Evolutionary conservation across 1,284 basidiomycete species (phyloP).

Genomic region (Marasmius sp.): DNA sequence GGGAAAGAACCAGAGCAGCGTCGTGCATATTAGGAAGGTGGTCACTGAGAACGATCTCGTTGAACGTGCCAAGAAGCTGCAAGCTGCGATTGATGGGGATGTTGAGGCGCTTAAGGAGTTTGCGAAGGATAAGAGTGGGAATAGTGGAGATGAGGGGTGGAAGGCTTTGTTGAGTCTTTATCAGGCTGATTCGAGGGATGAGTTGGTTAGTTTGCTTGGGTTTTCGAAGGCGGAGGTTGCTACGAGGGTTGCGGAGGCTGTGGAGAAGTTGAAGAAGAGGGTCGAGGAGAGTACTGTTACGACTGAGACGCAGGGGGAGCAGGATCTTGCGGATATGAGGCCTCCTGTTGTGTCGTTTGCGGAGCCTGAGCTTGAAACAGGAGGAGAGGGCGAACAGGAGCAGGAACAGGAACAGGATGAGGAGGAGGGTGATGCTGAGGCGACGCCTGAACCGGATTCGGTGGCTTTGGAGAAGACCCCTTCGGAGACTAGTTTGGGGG

Average conservation of each 20-base stretch:
- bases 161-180: conserved; percentile 89
- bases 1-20: conserved; percentile 76
- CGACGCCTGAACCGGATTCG: conserved; percentile 26
- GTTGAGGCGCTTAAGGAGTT: conserved; percentile 62
- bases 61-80: conserved; percentile 74
- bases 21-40: conserved; percentile 76
- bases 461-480: conserved; percentile 60
- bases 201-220: conserved; percentile 88
- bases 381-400: conserved; percentile 39
- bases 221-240: conserved; percentile 91
- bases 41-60: conserved; percentile 81
- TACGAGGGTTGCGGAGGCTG: conserved; percentile 77
- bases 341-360: conserved; percentile 74
- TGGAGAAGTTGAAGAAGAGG: conserved; percentile 63
- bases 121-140: conserved; percentile 54
- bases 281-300: conserved; percentile 29
- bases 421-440: background rate
- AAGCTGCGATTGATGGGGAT: conserved; percentile 66
- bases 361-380: conserved; percentile 57
- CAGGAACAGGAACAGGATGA: conserved; percentile 30
- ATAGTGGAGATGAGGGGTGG: conserved; percentile 67
- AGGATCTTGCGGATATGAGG: conserved; percentile 49
- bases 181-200: conserved; percentile 85
- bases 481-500: conserved; percentile 69
- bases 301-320: conserved; percentile 41